phyloP scores from a whole-genome alignment of 2,329 filamentous ascomycete species.

The Tolypocladium sp. region DNA sequence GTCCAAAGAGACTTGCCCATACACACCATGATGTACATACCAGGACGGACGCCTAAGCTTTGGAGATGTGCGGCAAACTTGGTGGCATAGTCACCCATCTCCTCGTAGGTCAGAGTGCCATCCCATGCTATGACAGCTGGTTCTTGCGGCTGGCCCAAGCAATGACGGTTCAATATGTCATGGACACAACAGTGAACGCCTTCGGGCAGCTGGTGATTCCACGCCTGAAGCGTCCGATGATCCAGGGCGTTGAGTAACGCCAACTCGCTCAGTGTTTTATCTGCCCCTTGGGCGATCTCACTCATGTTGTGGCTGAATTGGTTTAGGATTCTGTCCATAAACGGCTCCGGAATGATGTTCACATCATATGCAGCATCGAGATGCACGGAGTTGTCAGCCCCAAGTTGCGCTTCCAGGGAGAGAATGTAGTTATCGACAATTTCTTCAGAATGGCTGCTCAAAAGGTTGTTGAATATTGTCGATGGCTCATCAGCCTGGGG shows the following conservation, averaged over 20 bases:
- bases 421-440: constrained; percentile 2
- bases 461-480: background rate
- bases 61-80: constrained; percentile 4
- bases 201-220: background rate
- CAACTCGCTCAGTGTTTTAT: background rate
- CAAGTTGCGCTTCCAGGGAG: background rate
- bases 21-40: background rate
- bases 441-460: constrained; percentile 1
- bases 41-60: background rate
- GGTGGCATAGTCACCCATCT: constrained; percentile 4
- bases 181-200: constrained; percentile 1
- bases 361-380: constrained; percentile 1
- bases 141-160: background rate
- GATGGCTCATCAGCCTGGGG: background rate
- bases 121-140: constrained; percentile 2
- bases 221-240: background rate
- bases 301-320: constrained; percentile 1
- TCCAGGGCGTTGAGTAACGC: background rate
- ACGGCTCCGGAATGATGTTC: background rate
- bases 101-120: constrained; percentile 1
- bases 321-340: background rate
- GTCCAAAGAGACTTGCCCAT: constrained; percentile 1
- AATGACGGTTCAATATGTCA: background rate
- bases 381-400: background rate
- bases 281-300: background rate